A percentile compares a stretch with the other conserved stretches of the same genome.
These are phyloP conservation scores for Tuctoria greenei DNA, from an alignment of 176 grass and related monocot genomes.

Conservation along the genomic window DNA sequence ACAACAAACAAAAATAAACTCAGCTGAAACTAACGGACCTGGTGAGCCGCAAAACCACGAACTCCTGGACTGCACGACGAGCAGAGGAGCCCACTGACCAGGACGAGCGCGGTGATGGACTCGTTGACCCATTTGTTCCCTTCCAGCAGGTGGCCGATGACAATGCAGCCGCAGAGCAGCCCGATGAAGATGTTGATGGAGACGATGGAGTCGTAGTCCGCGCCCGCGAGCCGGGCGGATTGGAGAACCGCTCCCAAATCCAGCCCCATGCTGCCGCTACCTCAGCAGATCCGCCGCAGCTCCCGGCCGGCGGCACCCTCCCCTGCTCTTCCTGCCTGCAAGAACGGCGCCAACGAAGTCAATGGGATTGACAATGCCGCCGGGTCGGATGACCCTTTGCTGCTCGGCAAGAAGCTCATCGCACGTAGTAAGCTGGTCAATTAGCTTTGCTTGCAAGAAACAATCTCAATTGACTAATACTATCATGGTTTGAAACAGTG, in stretches of 20 bases:
- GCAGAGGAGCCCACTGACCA: slow-evolving; percentile 47
- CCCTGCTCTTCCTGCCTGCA: neutral
- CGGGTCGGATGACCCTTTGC: neutral
- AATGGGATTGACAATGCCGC: neutral
- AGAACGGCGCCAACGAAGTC: neutral
- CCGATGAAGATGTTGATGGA: slow-evolving; percentile 90
- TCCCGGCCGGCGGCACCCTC: slow-evolving; percentile 32
- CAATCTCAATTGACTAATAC: slow-evolving; percentile 18
- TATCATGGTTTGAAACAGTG: slow-evolving; percentile 15
- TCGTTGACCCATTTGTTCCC: slow-evolving; percentile 91
- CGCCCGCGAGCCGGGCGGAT: slow-evolving; percentile 15
- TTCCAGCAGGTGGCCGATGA: slow-evolving; percentile 88
- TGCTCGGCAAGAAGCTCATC: neutral
- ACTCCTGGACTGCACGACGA: neutral
- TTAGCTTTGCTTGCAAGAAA: slow-evolving; percentile 5
- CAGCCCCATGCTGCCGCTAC: slow-evolving; percentile 42
- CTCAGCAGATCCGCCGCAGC: slow-evolving; percentile 26
- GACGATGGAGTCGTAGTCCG: slow-evolving; percentile 60
- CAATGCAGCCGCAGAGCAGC: slow-evolving; percentile 85
- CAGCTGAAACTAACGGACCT: neutral
- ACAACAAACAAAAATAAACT: neutral
- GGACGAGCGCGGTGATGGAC: slow-evolving; percentile 73
- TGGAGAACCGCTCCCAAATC: slow-evolving; percentile 46
- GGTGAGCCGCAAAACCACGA: slow-evolving; percentile 25
- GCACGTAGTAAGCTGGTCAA: neutral